Evolutionary conservation across 139 green algal genomes (phyloP).

Genomic region (Picocystis salinarum): DNA sequence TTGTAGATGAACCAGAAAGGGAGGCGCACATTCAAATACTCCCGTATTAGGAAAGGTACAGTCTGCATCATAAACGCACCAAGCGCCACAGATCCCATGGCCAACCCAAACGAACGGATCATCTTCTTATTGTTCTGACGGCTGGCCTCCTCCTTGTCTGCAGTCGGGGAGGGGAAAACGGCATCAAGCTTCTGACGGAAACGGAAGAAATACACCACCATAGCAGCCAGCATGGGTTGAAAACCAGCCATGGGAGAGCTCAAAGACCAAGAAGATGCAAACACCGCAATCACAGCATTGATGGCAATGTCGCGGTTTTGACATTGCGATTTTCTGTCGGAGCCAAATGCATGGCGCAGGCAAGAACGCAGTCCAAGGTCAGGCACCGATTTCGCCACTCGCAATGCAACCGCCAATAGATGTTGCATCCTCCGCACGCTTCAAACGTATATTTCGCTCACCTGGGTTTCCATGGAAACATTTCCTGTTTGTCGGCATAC

Average conservation of each 20-base stretch:
- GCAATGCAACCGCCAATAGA: no score
- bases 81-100: constrained; percentile 28
- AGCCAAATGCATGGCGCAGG: no score
- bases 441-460: neutral
- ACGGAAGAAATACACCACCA: neutral
- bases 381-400: no score
- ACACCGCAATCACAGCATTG: neutral
- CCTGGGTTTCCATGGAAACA: constrained; percentile 36
- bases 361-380: no score
- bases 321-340: no score
- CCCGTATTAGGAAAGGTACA: constrained; percentile 17
- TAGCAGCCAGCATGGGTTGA: neutral
- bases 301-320: neutral
- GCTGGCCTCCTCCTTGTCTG: constrained; percentile 12
- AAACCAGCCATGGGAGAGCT: neutral
- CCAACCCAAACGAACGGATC: constrained; percentile 20
- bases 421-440: neutral
- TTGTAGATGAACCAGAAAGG: constrained; percentile 39
- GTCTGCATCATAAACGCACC: constrained; percentile 27
- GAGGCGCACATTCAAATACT: constrained; percentile 13
- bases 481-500: constrained; percentile 28
- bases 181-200: neutral
- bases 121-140: constrained; percentile 40
- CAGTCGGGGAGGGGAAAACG: neutral
- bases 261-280: no score